These are phyloP conservation scores for Metschnikowia peoriensis DNA, from an alignment of 805 yeast species.

Conservation along the genomic window DNA sequence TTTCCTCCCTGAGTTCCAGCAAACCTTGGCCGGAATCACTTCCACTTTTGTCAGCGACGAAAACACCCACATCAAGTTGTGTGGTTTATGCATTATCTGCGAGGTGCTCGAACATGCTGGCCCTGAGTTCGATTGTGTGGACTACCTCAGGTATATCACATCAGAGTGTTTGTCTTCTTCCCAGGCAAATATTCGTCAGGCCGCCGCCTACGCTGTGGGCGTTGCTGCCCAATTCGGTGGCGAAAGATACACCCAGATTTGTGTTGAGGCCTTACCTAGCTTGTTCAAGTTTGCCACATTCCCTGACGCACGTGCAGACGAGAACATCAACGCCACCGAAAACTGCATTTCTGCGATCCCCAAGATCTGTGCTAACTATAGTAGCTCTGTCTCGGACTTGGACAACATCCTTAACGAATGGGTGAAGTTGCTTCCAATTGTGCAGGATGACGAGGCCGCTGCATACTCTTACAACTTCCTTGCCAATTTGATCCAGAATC, in stretches of 20 bases:
- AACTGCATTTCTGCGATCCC: slow-evolving; percentile 81
- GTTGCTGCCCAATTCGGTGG: slow-evolving; percentile 84
- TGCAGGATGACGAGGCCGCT: slow-evolving; percentile 86
- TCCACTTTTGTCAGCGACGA: slow-evolving; percentile 62
- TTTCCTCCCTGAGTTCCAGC: slow-evolving; percentile 65
- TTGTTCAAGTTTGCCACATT: slow-evolving; percentile 68
- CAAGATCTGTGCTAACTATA: slow-evolving; percentile 67
- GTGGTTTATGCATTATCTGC: slow-evolving; percentile 77
- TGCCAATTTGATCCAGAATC: slow-evolving; percentile 63
- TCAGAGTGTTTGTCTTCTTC: slow-evolving; percentile 66
- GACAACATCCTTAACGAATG: slow-evolving; percentile 68
- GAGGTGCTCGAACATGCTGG: slow-evolving; percentile 84
- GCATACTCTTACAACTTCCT: slow-evolving; percentile 77
- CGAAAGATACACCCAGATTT: slow-evolving; percentile 54
- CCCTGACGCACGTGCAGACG: slow-evolving; percentile 85
- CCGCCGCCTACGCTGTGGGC: slow-evolving; percentile 82
- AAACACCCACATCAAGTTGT: slow-evolving; percentile 64
- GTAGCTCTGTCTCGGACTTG: slow-evolving; percentile 57
- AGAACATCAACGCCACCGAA: slow-evolving; percentile 83
- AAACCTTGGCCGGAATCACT: slow-evolving; percentile 56
- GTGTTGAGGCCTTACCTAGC: slow-evolving; percentile 69
- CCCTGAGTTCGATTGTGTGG: slow-evolving; percentile 61
- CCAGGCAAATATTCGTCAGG: slow-evolving; percentile 77
- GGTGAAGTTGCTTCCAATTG: slow-evolving; percentile 78
- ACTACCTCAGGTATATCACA: slow-evolving; percentile 59